These are phyloP conservation scores for Blakeslea trispora DNA, from an alignment of 371 early-diverging fungal genomes.

Conservation along the genomic window DNA sequence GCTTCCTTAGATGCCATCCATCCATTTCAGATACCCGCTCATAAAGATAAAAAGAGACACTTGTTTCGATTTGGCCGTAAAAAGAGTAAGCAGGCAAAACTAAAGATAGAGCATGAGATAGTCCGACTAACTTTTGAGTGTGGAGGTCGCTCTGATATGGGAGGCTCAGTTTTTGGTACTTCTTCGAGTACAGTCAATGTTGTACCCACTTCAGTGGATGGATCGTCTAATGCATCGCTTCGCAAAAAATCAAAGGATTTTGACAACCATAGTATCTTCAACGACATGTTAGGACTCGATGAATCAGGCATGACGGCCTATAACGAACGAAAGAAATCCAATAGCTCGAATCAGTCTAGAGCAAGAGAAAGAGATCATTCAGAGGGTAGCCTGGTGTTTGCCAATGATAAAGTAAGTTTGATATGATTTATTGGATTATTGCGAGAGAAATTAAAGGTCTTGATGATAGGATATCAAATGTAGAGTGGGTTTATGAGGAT, in stretches of 20 bases:
- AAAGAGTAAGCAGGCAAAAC: background rate
- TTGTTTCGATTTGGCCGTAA: conserved; percentile 21
- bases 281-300: conserved; percentile 1
- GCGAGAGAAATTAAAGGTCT: no score
- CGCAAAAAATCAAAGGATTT: conserved; percentile 27
- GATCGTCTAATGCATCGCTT: conserved; percentile 4
- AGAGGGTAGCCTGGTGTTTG: conserved; percentile 17
- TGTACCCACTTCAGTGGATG: conserved; percentile 1
- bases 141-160: conserved; percentile 27
- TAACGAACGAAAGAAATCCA: conserved; percentile 21
- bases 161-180: conserved; percentile 8
- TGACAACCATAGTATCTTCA: conserved; percentile 11
- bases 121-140: background rate
- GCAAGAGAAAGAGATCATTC: conserved; percentile 19
- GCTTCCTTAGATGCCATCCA: conserved; percentile 6
- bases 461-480: conserved; percentile 13
- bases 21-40: background rate
- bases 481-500: no score
- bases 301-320: background rate
- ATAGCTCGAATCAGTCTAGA: conserved; percentile 17
- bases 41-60: conserved; percentile 27
- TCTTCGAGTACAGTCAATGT: conserved; percentile 7
- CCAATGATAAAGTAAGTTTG: conserved; percentile 6
- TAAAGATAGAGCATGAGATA: background rate
- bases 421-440: no score